Conservation (phyloP, 1,284 basidiomycete species). For the Sphaerobolus stellatus region DNA sequence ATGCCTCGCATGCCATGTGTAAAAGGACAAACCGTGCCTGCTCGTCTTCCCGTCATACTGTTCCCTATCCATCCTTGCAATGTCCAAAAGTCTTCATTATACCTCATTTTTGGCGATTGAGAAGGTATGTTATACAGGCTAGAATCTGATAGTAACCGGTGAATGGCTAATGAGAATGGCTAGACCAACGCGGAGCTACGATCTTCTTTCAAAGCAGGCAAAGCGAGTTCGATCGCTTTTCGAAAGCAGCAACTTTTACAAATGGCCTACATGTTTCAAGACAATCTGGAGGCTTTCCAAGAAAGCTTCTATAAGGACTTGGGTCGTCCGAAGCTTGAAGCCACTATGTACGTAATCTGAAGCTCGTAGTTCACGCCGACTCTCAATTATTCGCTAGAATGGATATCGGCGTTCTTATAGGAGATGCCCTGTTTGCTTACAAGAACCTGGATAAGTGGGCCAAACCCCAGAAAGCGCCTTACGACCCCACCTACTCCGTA, state of each 20-base stretch:
- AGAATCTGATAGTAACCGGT: not conserved
- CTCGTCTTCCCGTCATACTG: too few relatives aligned
- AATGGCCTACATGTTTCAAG: slow-evolving; percentile 59
- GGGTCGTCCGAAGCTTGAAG: slow-evolving; percentile 48
- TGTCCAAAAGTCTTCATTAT: not conserved
- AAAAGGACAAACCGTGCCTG: too few relatives aligned
- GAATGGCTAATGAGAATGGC: not conserved
- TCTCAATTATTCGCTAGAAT: slow-evolving; percentile 5
- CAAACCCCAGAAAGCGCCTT: slow-evolving; percentile 62
- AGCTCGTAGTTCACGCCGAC: not conserved
- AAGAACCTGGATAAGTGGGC: slow-evolving; percentile 75
- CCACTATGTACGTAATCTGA: slow-evolving; percentile 34
- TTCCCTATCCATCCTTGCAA: too few relatives aligned
- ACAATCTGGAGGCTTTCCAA: slow-evolving; percentile 52
- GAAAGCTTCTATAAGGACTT: slow-evolving; percentile 54
- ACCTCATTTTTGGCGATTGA: not conserved
- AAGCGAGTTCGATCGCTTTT: slow-evolving; percentile 52
- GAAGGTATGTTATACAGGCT: not conserved
- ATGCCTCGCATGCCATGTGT: too few relatives aligned
- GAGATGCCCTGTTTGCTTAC: slow-evolving; percentile 65
- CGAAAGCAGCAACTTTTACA: slow-evolving; percentile 63
- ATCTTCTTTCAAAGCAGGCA: slow-evolving; percentile 50
- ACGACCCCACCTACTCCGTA: slow-evolving; percentile 51
- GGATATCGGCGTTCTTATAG: slow-evolving; percentile 39
- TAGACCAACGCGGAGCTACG: slow-evolving; percentile 48